These are phyloP conservation scores for Secale cereale DNA, from an alignment of 176 grass and related monocot species.

Conservation along the genomic window DNA sequence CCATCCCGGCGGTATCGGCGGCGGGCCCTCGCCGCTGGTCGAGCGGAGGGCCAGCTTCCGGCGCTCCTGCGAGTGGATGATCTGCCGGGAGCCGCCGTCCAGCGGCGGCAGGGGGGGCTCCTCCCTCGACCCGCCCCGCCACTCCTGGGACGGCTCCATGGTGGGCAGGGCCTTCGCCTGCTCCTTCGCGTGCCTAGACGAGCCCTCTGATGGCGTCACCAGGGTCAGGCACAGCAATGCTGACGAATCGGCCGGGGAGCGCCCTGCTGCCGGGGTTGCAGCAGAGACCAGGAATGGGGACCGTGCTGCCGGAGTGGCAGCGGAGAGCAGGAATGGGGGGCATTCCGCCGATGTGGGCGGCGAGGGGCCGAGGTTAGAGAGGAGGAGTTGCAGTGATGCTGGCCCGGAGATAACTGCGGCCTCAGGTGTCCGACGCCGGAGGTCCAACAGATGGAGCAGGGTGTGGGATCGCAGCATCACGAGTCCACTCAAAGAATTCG, in stretches of 20 bases:
- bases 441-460: conserved; percentile 61
- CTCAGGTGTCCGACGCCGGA: conserved; percentile 35
- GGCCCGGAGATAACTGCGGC: conserved; percentile 4
- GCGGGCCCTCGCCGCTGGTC: neutral
- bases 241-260: conserved; percentile 25
- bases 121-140: conserved; percentile 50
- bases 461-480: conserved; percentile 82
- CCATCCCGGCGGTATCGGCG: neutral
- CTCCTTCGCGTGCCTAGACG: conserved; percentile 80
- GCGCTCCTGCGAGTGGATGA: conserved; percentile 58
- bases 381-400: neutral
- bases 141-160: conserved; percentile 97
- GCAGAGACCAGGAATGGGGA: conserved; percentile 13
- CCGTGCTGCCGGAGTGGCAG: neutral
- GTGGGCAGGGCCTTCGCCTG: conserved; percentile 67
- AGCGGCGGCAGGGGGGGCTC: neutral
- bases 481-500: conserved; percentile 59
- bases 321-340: conserved; percentile 13
- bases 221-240: conserved; percentile 20
- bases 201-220: conserved; percentile 29
- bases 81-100: conserved; percentile 28
- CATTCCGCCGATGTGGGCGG: neutral
- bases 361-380: conserved; percentile 11
- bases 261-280: neutral
- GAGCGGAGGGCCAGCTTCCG: conserved; percentile 53